A percentile compares a stretch with the other conserved stretches of the same genome.
Conservation (phyloP, 2,329 filamentous ascomycete species). For the Dryadomyces sulphureus region DNA sequence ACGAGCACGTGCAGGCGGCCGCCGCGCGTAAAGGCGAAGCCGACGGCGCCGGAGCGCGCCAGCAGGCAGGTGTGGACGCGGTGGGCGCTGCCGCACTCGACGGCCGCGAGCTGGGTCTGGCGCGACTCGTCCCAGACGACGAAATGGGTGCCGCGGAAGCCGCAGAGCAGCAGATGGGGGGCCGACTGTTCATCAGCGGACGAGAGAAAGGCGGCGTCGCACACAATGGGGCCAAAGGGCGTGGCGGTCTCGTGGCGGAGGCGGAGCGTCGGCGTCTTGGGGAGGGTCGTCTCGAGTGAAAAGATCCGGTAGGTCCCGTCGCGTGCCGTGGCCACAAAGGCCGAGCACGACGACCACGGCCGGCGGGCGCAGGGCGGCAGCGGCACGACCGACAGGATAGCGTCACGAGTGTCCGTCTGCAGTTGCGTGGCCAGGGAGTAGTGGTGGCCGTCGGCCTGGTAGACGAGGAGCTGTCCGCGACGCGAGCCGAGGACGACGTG, state of each 20-base stretch:
- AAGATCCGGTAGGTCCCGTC: slow-evolving; percentile 64
- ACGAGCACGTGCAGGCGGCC: slow-evolving; percentile 35
- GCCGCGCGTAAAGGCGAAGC: slow-evolving; percentile 64
- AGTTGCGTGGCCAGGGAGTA: slow-evolving; percentile 17
- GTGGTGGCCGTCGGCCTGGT: slow-evolving; percentile 12
- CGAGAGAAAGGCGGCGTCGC: slow-evolving; percentile 52
- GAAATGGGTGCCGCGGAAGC: slow-evolving; percentile 69
- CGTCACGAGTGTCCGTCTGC: slow-evolving; percentile 17
- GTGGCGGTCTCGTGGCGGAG: slow-evolving; percentile 54
- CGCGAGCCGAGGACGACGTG: slow-evolving; percentile 40
- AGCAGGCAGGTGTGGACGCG: slow-evolving; percentile 50
- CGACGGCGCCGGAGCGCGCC: slow-evolving; percentile 18
- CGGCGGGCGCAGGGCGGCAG: slow-evolving; percentile 20
- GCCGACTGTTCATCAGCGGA: background rate
- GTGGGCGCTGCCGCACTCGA: slow-evolving; percentile 78
- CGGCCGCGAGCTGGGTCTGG: slow-evolving; percentile 51
- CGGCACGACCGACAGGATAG: slow-evolving; percentile 51
- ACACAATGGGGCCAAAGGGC: slow-evolving; percentile 62
- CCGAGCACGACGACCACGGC: slow-evolving; percentile 22
- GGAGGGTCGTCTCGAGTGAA: slow-evolving; percentile 13
- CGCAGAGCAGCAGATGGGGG: slow-evolving; percentile 53
- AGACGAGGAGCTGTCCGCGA: slow-evolving; percentile 31
- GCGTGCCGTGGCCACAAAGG: slow-evolving; percentile 58
- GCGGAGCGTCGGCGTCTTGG: slow-evolving; percentile 17
- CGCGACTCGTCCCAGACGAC: slow-evolving; percentile 65